Conservation (phyloP, 1,139 yeast genomes). For the Keqinozyma sinolaborantium region DNA sequence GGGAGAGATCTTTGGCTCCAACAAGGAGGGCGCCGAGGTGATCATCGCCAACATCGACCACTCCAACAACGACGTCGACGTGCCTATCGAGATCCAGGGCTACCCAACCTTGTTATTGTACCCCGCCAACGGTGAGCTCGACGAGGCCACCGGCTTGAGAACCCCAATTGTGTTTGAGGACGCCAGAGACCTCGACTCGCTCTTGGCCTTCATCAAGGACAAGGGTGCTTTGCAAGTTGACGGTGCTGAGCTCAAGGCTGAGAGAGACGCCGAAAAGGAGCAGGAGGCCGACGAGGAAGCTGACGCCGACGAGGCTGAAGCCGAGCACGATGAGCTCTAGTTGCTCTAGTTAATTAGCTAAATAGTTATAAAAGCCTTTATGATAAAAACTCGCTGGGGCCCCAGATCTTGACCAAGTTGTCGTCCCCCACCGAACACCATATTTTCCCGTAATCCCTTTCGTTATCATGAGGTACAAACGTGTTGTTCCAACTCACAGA, state of each 20-base stretch:
- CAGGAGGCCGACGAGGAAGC: conserved; percentile 22
- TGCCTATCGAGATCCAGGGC: conserved; percentile 65
- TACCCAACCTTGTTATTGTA: conserved; percentile 91
- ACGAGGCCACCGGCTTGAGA: conserved; percentile 47
- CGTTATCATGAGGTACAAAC: conserved; percentile 16
- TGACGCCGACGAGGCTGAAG: conserved; percentile 15
- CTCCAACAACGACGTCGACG: conserved; percentile 82
- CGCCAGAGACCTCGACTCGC: conserved; percentile 69
- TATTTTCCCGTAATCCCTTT: conserved; percentile 41
- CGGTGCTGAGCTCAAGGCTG: conserved; percentile 32
- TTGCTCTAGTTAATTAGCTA: background rate
- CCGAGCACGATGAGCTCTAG: conserved; percentile 39
- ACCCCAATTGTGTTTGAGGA: conserved; percentile 70
- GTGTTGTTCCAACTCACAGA: conserved; percentile 71
- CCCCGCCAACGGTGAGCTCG: conserved; percentile 83
- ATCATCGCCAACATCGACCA: conserved; percentile 86
- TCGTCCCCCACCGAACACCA: conserved; percentile 91
- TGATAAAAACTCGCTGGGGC: conserved; percentile 23
- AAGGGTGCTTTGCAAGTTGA: conserved; percentile 60
- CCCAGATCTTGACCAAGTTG: conserved; percentile 64
- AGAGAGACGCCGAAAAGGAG: conserved; percentile 28
- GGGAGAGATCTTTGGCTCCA: conserved; percentile 60
- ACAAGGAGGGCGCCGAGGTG: conserved; percentile 43
- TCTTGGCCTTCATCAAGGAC: conserved; percentile 67
- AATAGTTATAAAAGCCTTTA: background rate